Evolutionary conservation across 1,284 basidiomycete species (phyloP).

Genomic region (Spongispora temasekensis): DNA sequence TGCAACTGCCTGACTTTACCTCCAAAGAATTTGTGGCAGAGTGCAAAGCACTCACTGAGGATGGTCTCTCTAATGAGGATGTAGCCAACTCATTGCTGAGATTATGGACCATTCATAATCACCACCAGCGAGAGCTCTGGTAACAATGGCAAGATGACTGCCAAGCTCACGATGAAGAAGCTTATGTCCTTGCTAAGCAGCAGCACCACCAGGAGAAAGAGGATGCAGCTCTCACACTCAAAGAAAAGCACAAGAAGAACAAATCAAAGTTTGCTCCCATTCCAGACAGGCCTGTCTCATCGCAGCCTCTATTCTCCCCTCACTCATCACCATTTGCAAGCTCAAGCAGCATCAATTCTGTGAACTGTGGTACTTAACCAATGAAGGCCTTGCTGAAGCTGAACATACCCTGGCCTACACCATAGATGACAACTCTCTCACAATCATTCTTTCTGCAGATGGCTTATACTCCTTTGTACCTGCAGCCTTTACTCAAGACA

Average conservation of each 20-base stretch:
- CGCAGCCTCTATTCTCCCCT: not conserved
- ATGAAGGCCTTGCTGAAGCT: not conserved
- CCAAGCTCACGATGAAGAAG: not conserved
- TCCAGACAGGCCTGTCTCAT: not conserved
- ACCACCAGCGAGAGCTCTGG: not conserved
- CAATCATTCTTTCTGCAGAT: not conserved
- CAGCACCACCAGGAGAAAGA: not conserved
- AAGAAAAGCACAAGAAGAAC: no score
- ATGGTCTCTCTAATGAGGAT: no score
- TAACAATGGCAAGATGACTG: not conserved
- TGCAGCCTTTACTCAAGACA: not conserved
- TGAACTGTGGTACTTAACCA: not conserved
- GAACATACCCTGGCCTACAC: not conserved
- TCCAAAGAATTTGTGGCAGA: no score
- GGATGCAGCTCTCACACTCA: no score
- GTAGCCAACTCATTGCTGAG: no score
- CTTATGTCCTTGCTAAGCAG: not conserved
- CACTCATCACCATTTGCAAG: not conserved
- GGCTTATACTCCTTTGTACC: not conserved
- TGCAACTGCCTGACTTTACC: no score
- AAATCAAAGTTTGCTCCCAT: not conserved
- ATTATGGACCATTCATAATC: not conserved
- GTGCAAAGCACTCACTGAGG: no score
- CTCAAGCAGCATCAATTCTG: not conserved
- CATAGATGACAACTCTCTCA: not conserved